phyloP scores from a whole-genome alignment of 2,329 filamentous ascomycete species.

The Aspergillus quadrilineatus region DNA sequence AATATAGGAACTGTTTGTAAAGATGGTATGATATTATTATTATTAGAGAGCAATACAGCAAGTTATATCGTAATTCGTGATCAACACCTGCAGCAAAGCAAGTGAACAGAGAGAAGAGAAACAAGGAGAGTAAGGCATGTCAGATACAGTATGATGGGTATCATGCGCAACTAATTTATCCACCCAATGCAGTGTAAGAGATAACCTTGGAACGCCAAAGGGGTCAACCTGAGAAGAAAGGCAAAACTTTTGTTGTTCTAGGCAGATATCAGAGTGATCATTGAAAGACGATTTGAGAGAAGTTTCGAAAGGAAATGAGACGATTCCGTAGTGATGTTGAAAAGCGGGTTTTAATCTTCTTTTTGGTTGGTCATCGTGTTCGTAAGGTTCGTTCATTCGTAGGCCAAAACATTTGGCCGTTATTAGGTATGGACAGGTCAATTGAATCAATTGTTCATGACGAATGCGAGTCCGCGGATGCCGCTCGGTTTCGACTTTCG shows the following conservation, averaged over 20 bases:
- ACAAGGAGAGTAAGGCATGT: neutral
- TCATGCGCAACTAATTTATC: slow-evolving; percentile 19
- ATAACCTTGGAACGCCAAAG: neutral
- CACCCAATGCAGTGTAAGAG: slow-evolving; percentile 15
- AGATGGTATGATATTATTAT: neutral
- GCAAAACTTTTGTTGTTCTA: neutral
- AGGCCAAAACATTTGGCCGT: neutral
- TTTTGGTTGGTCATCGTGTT: slow-evolving; percentile 13
- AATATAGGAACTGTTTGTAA: neutral
- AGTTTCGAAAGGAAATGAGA: slow-evolving; percentile 5
- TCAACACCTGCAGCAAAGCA: neutral
- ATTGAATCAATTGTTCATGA: slow-evolving; percentile 4
- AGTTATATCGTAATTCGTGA: slow-evolving; percentile 3
- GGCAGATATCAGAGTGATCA: neutral
- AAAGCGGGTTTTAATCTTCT: neutral
- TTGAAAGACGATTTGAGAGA: neutral
- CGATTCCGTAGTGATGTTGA: neutral
- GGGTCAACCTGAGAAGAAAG: neutral
- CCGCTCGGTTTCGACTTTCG: slow-evolving; percentile 15
- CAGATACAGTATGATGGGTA: slow-evolving; percentile 21
- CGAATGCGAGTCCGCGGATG: slow-evolving; percentile 15
- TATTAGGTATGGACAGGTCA: neutral
- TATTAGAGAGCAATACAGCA: slow-evolving; percentile 3
- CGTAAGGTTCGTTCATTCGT: slow-evolving; percentile 19
- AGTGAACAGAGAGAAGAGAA: neutral